Evolutionary conservation across 805 yeast species (phyloP).

Genomic region (Candida coquimbonensis): DNA sequence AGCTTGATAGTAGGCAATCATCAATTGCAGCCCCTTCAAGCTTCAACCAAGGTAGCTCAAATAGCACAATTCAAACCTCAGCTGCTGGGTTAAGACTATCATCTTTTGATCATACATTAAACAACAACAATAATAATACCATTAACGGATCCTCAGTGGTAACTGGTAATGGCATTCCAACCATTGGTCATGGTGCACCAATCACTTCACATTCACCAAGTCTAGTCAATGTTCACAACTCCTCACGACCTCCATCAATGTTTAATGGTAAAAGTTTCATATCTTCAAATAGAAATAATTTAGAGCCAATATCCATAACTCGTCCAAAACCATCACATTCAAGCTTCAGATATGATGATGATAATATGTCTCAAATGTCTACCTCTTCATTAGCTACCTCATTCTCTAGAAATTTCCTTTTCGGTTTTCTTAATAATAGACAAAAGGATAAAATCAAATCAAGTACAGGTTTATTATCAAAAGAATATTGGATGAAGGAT

Average conservation of each 20-base stretch:
- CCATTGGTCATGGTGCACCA: constrained; percentile 4
- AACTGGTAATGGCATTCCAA: not conserved
- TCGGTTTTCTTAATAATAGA: constrained; percentile 32
- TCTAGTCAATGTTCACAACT: constrained; percentile 12
- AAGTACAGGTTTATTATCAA: constrained; percentile 28
- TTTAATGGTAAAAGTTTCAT: constrained; percentile 6
- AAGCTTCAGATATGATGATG: constrained; percentile 24
- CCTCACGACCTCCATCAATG: constrained; percentile 19
- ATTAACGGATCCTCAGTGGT: not conserved
- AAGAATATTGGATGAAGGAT: constrained; percentile 95
- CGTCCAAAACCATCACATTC: constrained; percentile 2
- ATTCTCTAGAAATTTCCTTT: constrained; percentile 33
- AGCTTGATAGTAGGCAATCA: not conserved
- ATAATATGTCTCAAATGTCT: constrained; percentile 29
- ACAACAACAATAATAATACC: not conserved
- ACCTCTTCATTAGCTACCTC: constrained; percentile 37
- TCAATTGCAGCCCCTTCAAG: not conserved
- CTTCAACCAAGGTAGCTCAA: not conserved
- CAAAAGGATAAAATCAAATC: constrained; percentile 18
- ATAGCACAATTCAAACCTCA: constrained; percentile 13
- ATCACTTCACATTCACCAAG: constrained; percentile 15
- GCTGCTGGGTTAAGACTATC: constrained; percentile 17
- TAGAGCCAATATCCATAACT: not conserved
- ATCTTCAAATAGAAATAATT: not conserved
- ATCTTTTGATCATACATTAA: constrained; percentile 14